Conservation (phyloP, 1,284 basidiomycete genomes). For the Golubevia pallescens region DNA sequence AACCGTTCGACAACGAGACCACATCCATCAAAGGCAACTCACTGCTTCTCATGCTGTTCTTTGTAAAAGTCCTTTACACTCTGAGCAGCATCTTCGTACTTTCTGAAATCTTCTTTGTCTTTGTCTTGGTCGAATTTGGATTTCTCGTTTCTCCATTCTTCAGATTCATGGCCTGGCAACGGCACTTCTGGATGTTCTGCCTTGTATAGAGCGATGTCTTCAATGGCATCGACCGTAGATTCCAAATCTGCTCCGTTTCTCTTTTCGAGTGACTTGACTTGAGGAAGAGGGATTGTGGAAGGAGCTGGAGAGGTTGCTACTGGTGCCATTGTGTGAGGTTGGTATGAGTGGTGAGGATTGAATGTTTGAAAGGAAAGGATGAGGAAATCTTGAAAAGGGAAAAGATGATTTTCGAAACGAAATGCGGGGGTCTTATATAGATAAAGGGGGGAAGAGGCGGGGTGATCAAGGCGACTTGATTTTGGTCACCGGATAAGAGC, state of each 20-base stretch:
- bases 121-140: conserved; percentile 77
- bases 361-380: too few species aligned
- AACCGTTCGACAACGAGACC: too few species aligned
- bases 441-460: too few species aligned
- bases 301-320: too few species aligned
- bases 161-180: conserved; percentile 11
- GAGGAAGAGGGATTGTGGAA: background rate
- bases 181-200: conserved; percentile 26
- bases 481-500: too few species aligned
- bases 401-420: too few species aligned
- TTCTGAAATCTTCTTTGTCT: conserved; percentile 72
- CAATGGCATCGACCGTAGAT: conserved; percentile 27
- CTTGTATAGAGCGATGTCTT: conserved; percentile 36
- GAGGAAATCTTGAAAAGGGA: too few species aligned
- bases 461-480: too few species aligned
- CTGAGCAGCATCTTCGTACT: conserved; percentile 74
- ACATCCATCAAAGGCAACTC: too few species aligned
- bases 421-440: too few species aligned
- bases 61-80: conserved; percentile 85
- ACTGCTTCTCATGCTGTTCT: conserved; percentile 82
- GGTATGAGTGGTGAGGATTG: too few species aligned
- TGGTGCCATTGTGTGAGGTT: too few species aligned
- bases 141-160: conserved; percentile 23
- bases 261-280: conserved; percentile 43
- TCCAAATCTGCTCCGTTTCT: conserved; percentile 32